Base-by-base conservation (phyloP, 2,329 filamentous ascomycete genomes). In the Purpureocillium takamizusanense region DNA sequence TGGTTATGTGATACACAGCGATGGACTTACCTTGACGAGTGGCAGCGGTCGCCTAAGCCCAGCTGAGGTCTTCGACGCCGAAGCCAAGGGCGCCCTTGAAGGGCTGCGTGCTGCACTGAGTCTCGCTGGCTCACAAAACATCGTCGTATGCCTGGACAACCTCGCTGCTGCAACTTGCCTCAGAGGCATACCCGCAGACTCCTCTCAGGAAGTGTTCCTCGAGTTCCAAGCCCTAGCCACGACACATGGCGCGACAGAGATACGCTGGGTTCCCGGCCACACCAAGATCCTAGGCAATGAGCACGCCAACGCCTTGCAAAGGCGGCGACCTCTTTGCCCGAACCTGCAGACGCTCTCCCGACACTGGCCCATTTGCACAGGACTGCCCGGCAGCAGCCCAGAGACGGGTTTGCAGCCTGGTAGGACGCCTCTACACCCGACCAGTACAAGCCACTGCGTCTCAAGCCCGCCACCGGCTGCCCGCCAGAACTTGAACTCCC, bases 131-230 rank as follows among this genome's bases (percentile, higher is more conserved):
- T 36, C 13, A 15, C 18, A 28, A 25, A 31, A 35, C 10, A 49
- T 49, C 10, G 18, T 36, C 2, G 39, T 47, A 13, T 47, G 37
- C 17, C 45, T 47, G 27, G 45, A 47, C 13, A 47, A 46, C 37
- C 33, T 42, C 9, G 40, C 38, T 13, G 44, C 41, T n/a, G 36
- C 41, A 18, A 34, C 9, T 17, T 44, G 38, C 37, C 39, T 48
- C 8, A 35, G 33, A n/a, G 45, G 43, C 39, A 41, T 21, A 14
- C 38, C 39, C 14, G 40, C 35, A 9, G 45, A 46, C 37, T 46
- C 42, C 16, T 46, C 39, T 25, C 29, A 48, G 40, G 36, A 37
- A n/a, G 38, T 42, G 31, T 45, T 49, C 31, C 39, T 48, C 17
- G 17, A n/a, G 12, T 38, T 38, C n/a, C 37, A 42, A 18, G 35